Percentiles rank a stretch among this genome's conserved stretches.
Conservation (phyloP, 257 asterid genomes). For the Buddleja alternifolia region DNA sequence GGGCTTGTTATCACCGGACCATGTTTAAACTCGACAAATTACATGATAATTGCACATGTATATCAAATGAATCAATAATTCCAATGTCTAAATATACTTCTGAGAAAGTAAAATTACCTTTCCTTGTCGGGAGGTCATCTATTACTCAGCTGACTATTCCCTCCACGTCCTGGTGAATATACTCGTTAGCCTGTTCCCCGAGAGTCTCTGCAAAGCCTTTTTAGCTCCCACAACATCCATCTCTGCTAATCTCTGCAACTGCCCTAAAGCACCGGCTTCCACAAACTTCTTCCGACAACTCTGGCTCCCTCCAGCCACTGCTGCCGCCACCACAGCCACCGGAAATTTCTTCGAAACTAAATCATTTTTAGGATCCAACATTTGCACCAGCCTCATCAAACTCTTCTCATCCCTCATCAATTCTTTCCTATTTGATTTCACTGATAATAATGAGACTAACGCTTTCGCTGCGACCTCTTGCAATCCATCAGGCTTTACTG, state of each 20-base stretch:
- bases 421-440: constrained; percentile 76
- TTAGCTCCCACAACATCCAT: constrained; percentile 79
- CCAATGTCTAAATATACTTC: background rate
- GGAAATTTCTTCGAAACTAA: constrained; percentile 77
- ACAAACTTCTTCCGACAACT: constrained; percentile 82
- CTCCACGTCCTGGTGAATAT: constrained; percentile 79
- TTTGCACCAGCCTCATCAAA: constrained; percentile 68
- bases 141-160: constrained; percentile 44
- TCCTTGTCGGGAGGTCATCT: constrained; percentile 34
- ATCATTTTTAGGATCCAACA: constrained; percentile 77
- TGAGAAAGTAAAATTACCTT: constrained; percentile 53
- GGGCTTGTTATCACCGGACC: background rate
- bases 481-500: constrained; percentile 83
- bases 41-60: background rate
- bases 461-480: constrained; percentile 89
- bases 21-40: background rate
- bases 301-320: constrained; percentile 88
- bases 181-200: constrained; percentile 77
- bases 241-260: constrained; percentile 76
- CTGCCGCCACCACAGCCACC: constrained; percentile 77
- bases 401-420: constrained; percentile 87
- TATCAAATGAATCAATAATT: constrained; percentile 16
- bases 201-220: constrained; percentile 88
- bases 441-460: constrained; percentile 59
- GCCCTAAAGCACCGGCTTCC: constrained; percentile 68